A percentile compares a stretch with the other conserved stretches of the same genome.
phyloP scores from a whole-genome alignment of 192 early-diverging fungal genomes.

The Coemansia sp. region DNA sequence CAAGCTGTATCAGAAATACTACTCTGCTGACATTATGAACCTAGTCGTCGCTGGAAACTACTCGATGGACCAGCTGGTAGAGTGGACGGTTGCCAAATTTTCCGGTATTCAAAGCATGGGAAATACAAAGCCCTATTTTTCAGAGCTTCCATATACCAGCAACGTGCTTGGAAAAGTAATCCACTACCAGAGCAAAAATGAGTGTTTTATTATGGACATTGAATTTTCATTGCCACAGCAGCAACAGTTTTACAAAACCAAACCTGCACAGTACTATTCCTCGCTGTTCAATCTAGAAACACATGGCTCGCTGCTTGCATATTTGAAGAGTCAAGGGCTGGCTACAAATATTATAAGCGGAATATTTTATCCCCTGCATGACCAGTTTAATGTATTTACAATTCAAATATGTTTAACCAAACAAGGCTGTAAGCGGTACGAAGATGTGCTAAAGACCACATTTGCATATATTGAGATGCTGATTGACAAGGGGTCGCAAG shows the following conservation, averaged over 20 bases:
- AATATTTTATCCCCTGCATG: neutral
- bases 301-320: conserved; percentile 75
- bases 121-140: conserved; percentile 60
- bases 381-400: neutral
- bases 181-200: conserved; percentile 71
- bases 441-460: conserved; percentile 17
- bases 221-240: conserved; percentile 80
- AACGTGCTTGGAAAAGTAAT: conserved; percentile 70
- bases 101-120: conserved; percentile 57
- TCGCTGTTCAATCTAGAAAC: conserved; percentile 83
- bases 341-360: conserved; percentile 48
- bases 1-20: conserved; percentile 80
- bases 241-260: conserved; percentile 43
- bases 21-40: conserved; percentile 93
- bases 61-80: conserved; percentile 64
- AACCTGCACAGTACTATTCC: conserved; percentile 68
- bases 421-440: conserved; percentile 5
- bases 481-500: conserved; percentile 11
- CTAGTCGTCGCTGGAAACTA: conserved; percentile 83
- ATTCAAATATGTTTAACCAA: neutral
- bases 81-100: conserved; percentile 79
- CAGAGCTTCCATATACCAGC: conserved; percentile 62
- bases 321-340: conserved; percentile 84
- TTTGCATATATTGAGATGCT: conserved; percentile 44
- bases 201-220: conserved; percentile 65